Base-by-base conservation (phyloP, 768 basidiomycete genomes). In the Clavaria fumosa region DNA sequence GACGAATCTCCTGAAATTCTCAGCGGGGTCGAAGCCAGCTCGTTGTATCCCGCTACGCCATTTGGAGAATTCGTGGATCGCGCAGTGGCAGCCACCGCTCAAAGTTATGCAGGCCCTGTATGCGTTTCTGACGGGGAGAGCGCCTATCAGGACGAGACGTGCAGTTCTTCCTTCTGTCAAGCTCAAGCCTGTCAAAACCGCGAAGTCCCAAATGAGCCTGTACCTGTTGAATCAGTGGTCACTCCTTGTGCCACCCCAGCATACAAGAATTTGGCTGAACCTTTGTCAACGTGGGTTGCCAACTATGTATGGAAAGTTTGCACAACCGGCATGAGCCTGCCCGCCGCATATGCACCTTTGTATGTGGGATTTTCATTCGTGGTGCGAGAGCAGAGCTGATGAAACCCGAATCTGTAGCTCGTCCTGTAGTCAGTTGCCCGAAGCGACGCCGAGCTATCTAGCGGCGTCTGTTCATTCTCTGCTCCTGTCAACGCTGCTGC, bases 281-380 rank as follows among this genome's bases (percentile, higher is more conserved):
- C 82, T 12, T 61, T 86, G 43, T 70, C 83, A 3, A 76, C 78
- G 40, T 86, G 83, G 83, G 58, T 84, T 17, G 76, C 78, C 30
- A 66, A 65, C 36, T 86, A 78, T 50, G 72, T 83, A 11, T 86
- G 83, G 83, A 82, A 79, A 53, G 72, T 74, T 31, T 83, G 82
- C 52, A 78, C 77, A 11, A 78, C 75, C n/a, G 75, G 71, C 31
- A 62, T 75, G 40, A 67, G 68, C 46, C 58, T 83, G 36, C 71
- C 76, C 3, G 47, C 65, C 6, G 49, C 54, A 23, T 74, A 76
- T 47, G 61, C 71, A 32, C 26, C 14, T 28, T 59, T 54, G 82
- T 84, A 61, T 49, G 77, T 36, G 40, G 35, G 17, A 22, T 23
- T 39, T 42, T 14, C 28, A 26, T 48, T 40, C 15, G 24, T n/a